These are phyloP conservation scores for Plectosphaerella sp. DNA, from an alignment of 2,329 filamentous ascomycete species.

Conservation along the genomic window DNA sequence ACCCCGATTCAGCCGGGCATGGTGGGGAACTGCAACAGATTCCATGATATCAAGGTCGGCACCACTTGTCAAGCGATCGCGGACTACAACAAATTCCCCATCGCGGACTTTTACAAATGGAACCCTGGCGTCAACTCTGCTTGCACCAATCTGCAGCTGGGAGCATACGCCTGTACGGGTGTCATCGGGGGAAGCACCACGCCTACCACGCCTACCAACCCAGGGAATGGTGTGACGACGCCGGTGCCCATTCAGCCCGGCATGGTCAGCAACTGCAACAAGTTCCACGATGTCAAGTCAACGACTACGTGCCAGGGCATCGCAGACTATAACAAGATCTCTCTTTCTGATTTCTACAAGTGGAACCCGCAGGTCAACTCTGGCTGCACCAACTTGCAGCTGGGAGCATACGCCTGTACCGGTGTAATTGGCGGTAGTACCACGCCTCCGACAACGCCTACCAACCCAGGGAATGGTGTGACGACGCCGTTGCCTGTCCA, in stretches of 20 bases:
- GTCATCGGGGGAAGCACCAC: conserved; percentile 1
- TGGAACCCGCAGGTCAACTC: conserved; percentile 11
- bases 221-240: conserved; percentile 13
- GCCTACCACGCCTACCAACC: conserved; percentile 8
- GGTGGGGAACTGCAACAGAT: conserved; percentile 21
- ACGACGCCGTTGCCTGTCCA: conserved; percentile 22
- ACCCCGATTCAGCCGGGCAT: conserved; percentile 23
- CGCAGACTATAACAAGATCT: conserved; percentile 9
- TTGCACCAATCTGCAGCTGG: conserved; percentile 9
- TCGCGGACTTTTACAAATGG: conserved; percentile 17
- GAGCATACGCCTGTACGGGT: background rate
- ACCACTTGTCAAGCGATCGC: conserved; percentile 8
- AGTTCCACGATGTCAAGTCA: conserved; percentile 6
- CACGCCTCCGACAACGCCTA: background rate
- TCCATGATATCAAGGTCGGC: conserved; percentile 14
- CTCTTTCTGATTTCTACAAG: conserved; percentile 14
- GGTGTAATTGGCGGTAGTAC: background rate
- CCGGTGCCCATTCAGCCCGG: conserved; percentile 20
- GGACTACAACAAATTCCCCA: conserved; percentile 12
- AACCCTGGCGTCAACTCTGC: conserved; percentile 9
- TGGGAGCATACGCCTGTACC: conserved; percentile 3
- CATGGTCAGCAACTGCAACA: conserved; percentile 18
- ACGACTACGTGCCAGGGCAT: conserved; percentile 7
- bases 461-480: conserved; percentile 9
- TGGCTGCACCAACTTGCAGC: conserved; percentile 6